A percentile compares a stretch with the other conserved stretches of the same genome.
phyloP scores from a whole-genome alignment of 1,284 basidiomycete genomes.

The Cryptococcus sp. region DNA sequence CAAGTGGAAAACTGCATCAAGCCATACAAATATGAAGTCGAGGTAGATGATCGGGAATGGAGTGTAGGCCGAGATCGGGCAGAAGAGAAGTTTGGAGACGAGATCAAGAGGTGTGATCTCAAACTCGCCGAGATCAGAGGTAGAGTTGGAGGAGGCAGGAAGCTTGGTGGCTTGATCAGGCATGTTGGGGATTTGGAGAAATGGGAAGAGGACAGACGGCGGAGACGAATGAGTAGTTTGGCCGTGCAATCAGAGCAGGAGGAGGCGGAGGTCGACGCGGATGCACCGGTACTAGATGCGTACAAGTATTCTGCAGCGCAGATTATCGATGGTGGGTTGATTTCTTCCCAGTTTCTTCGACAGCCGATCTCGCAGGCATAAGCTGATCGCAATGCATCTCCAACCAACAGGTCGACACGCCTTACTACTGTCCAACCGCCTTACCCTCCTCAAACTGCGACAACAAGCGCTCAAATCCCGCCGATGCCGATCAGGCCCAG shows the following conservation, averaged over 20 bases:
- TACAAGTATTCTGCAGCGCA: constrained; percentile 90
- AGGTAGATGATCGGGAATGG: constrained; percentile 83
- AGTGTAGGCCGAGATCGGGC: constrained; percentile 75
- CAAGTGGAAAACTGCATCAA: constrained; percentile 99
- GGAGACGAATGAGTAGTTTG: constrained; percentile 52
- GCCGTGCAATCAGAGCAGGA: constrained; percentile 53
- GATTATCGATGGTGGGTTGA: constrained; percentile 75
- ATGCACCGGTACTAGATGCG: constrained; percentile 61
- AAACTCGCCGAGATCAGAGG: constrained; percentile 83
- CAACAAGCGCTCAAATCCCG: constrained; percentile 80
- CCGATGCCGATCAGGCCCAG: constrained; percentile 82
- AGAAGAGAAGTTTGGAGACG: constrained; percentile 77
- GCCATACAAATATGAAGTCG: constrained; percentile 95
- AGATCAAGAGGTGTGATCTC: constrained; percentile 78
- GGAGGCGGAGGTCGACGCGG: constrained; percentile 48
- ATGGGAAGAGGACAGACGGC: constrained; percentile 67
- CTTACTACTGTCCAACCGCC: constrained; percentile 77
- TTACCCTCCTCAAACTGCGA: constrained; percentile 80
- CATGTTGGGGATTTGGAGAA: constrained; percentile 85
- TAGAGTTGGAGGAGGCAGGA: constrained; percentile 79
- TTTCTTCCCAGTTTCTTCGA: constrained; percentile 1
- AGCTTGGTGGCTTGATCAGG: constrained; percentile 72
- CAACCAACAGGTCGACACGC: constrained; percentile 77
- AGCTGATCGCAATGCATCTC: background rate
- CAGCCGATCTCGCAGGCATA: constrained; percentile 1